Percentiles rank a stretch among this genome's conserved stretches.
Evolutionary conservation across 805 yeast genomes (phyloP).

Genomic region (Metschnikowia picachoensis): DNA sequence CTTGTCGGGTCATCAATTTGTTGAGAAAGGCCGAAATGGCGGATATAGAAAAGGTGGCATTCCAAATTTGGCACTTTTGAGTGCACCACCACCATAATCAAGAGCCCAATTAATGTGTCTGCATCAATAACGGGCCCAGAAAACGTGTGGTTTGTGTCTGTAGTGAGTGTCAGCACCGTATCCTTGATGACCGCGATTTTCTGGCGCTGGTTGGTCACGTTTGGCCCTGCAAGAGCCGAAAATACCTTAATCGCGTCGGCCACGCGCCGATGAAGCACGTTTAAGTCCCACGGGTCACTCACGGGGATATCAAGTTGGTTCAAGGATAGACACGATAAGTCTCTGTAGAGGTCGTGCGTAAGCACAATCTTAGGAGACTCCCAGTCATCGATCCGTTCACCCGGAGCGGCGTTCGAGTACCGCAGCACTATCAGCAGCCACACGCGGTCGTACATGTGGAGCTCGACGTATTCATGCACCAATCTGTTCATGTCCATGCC

Average conservation of each 20-base stretch:
- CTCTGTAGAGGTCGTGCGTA: slow-evolving; percentile 29
- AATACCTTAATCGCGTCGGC: slow-evolving; percentile 51
- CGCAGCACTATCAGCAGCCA: slow-evolving; percentile 50
- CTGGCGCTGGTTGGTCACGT: slow-evolving; percentile 37
- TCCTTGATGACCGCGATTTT: slow-evolving; percentile 48
- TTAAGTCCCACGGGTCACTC: slow-evolving; percentile 37
- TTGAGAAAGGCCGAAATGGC: slow-evolving; percentile 46
- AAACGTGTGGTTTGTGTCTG: slow-evolving; percentile 1
- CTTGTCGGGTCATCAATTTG: not conserved
- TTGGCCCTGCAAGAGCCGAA: slow-evolving; percentile 39
- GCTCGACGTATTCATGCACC: slow-evolving; percentile 69
- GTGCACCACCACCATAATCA: slow-evolving; percentile 67
- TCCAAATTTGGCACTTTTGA: slow-evolving; percentile 56
- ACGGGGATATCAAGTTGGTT: slow-evolving; percentile 50
- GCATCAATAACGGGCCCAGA: slow-evolving; percentile 57
- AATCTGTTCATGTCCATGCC: slow-evolving; percentile 46
- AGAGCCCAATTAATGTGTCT: slow-evolving; percentile 69
- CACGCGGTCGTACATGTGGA: slow-evolving; percentile 59
- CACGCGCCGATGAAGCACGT: slow-evolving; percentile 38
- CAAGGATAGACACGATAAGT: slow-evolving; percentile 40
- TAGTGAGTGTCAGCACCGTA: slow-evolving; percentile 51
- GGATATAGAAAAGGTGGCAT: slow-evolving; percentile 63
- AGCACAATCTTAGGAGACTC: slow-evolving; percentile 25
- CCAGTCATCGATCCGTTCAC: slow-evolving; percentile 19
- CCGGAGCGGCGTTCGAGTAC: slow-evolving; percentile 24